These are phyloP conservation scores for Acanthamoeba culbertsoni DNA, from an alignment of 208 protist species.

Conservation along the genomic window DNA sequence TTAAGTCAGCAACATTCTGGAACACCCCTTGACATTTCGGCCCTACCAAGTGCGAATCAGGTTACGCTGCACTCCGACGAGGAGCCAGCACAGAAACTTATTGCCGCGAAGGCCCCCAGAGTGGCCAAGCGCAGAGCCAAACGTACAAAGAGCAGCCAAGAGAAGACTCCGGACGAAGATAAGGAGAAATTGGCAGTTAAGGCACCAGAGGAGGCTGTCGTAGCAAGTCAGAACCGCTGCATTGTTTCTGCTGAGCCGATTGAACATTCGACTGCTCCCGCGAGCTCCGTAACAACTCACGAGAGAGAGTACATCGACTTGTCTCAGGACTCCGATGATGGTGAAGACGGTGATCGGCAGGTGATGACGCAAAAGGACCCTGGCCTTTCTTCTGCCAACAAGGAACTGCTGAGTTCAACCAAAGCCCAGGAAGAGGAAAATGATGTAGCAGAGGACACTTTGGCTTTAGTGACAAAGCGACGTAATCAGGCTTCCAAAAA, in stretches of 20 bases:
- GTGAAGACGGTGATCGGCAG: too few relatives aligned
- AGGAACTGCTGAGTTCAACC: too few relatives aligned
- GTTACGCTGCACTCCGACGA: slow-evolving; percentile 8
- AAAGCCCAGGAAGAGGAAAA: too few relatives aligned
- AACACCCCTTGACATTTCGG: neutral
- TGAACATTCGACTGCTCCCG: neutral
- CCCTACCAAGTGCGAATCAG: neutral
- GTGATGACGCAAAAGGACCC: too few relatives aligned
- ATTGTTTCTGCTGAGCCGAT: neutral
- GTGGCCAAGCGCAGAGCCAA: neutral
- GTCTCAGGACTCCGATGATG: neutral
- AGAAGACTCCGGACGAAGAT: neutral
- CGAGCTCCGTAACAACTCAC: neutral
- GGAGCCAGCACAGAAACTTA: neutral
- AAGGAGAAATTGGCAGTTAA: neutral
- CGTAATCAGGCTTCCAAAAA: too few relatives aligned
- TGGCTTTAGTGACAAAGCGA: too few relatives aligned
- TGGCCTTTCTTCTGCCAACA: too few relatives aligned
- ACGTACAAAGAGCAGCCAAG: neutral
- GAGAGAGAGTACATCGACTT: neutral
- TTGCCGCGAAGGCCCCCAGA: neutral
- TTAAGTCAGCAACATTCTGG: neutral
- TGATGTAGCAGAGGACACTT: too few relatives aligned
- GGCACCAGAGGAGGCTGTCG: neutral
- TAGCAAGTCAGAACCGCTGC: neutral